Conservation (phyloP, 139 green algal genomes). For the Volvox africanus region DNA sequence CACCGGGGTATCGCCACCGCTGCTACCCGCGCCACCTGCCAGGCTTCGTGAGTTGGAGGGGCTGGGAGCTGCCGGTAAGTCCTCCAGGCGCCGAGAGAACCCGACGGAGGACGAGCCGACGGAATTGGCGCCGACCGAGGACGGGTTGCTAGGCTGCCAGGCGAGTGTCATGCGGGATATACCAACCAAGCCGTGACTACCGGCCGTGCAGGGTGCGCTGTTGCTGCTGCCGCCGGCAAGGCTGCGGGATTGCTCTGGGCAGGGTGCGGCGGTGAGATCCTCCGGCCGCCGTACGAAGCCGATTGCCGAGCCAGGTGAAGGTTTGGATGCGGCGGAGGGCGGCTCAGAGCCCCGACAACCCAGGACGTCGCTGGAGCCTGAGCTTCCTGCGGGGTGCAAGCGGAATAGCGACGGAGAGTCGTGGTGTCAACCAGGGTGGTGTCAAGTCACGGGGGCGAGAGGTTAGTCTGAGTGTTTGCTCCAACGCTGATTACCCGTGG, state of each 20-base stretch:
- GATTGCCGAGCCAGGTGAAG: background rate
- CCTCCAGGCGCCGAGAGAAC: constrained; percentile 8
- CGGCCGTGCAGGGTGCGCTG: background rate
- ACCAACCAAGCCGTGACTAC: background rate
- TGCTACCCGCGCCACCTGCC: background rate
- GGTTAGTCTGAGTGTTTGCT: background rate
- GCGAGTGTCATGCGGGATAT: background rate
- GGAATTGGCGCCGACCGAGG: background rate
- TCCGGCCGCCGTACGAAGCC: constrained; percentile 12
- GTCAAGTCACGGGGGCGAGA: background rate
- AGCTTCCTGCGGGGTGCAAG: background rate
- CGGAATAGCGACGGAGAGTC: background rate
- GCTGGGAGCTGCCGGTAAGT: constrained; percentile 27
- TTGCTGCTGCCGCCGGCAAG: background rate
- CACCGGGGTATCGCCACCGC: background rate
- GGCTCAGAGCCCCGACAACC: no score
- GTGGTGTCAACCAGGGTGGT: background rate
- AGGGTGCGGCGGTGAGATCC: background rate
- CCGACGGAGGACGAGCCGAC: background rate
- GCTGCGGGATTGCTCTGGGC: background rate
- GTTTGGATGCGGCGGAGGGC: background rate
- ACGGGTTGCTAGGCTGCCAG: background rate
- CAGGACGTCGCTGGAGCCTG: background rate
- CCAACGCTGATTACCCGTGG: background rate
- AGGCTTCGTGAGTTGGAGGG: constrained; percentile 24